Percentiles rank a stretch among this genome's conserved stretches.
Conservation (phyloP, 208 protist species). For the Blechomonas ayalai region DNA sequence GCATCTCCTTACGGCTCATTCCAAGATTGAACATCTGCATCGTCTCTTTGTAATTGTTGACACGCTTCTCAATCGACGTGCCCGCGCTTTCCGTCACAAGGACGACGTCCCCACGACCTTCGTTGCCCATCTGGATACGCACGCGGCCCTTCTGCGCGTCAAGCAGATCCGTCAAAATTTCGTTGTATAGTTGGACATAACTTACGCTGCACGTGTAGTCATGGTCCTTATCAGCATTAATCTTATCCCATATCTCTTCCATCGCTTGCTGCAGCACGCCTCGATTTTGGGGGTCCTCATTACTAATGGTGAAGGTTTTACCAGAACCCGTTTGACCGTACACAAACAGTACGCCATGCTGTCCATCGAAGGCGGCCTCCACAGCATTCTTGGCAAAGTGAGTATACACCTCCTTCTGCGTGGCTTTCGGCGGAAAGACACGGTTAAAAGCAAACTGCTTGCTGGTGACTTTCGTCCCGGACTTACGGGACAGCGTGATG, state of each 20-base stretch:
- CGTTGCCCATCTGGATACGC: constrained; percentile 68
- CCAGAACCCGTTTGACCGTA: constrained; percentile 90
- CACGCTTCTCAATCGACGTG: constrained; percentile 41
- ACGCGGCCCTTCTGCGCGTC: constrained; percentile 63
- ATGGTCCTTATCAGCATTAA: constrained; percentile 43
- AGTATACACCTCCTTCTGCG: constrained; percentile 75
- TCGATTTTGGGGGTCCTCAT: constrained; percentile 73
- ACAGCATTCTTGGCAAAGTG: constrained; percentile 67
- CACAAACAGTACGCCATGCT: constrained; percentile 87
- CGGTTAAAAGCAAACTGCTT: constrained; percentile 75
- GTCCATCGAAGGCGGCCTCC: constrained; percentile 80
- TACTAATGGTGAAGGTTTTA: constrained; percentile 90
- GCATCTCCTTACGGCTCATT: constrained; percentile 80
- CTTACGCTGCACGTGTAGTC: constrained; percentile 79
- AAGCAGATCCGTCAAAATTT: constrained; percentile 81
- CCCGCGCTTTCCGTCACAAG: constrained; percentile 62
- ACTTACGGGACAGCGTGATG: constrained; percentile 46
- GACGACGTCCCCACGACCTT: constrained; percentile 73
- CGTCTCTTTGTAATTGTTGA: constrained; percentile 57
- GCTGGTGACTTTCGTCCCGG: constrained; percentile 14
- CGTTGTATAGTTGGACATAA: constrained; percentile 90
- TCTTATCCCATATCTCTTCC: constrained; percentile 56
- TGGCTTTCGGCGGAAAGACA: constrained; percentile 40
- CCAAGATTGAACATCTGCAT: constrained; percentile 78
- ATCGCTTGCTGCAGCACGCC: constrained; percentile 84